phyloP scores from a whole-genome alignment of 23 red algal species.

The Gracilaria caudata region DNA sequence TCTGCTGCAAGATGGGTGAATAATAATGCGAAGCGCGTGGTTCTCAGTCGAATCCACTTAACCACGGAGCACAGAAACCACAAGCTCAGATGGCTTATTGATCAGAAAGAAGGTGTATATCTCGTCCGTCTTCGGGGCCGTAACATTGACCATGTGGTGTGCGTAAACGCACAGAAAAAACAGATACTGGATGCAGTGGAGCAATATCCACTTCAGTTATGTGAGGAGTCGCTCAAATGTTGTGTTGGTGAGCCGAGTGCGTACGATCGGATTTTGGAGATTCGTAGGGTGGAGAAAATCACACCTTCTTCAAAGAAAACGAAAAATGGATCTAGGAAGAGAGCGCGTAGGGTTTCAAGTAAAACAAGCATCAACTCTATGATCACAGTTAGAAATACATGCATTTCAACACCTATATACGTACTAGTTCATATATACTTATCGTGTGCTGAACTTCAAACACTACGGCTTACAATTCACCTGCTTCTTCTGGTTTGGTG shows the following conservation, averaged over 20 bases:
- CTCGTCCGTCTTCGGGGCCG: background rate
- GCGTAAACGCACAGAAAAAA: background rate
- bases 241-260: background rate
- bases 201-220: background rate
- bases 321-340: background rate
- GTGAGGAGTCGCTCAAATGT: background rate
- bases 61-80: too few species aligned
- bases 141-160: background rate
- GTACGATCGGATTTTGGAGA: background rate
- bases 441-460: too few species aligned
- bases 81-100: background rate
- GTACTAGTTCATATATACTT: too few species aligned
- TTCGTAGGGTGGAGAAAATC: background rate
- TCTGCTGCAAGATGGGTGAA: background rate
- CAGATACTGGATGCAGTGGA: background rate
- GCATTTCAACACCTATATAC: too few species aligned
- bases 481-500: too few species aligned
- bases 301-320: background rate
- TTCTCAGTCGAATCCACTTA: background rate
- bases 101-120: background rate
- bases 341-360: background rate
- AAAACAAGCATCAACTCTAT: background rate
- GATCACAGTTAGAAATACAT: too few species aligned
- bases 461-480: too few species aligned
- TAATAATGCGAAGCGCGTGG: background rate